Percentiles rank a stretch among this genome's conserved stretches.
Evolutionary conservation across 768 basidiomycete genomes (phyloP).

Genomic region (Melanogaster broomeanus): DNA sequence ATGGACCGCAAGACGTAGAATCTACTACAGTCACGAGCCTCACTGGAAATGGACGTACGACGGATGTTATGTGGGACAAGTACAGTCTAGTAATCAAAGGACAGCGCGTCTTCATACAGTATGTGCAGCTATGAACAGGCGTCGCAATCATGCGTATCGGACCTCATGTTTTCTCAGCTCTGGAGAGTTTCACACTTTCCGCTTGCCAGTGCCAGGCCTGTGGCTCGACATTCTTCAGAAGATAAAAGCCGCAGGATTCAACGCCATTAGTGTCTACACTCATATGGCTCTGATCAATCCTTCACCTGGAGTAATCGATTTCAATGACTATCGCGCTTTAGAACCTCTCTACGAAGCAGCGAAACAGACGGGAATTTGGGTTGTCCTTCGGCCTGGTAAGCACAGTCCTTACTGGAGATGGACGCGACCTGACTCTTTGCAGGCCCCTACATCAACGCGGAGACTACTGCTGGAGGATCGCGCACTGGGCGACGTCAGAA

Average conservation of each 20-base stretch:
- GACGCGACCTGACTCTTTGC: background rate
- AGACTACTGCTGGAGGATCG: slow-evolving; percentile 74
- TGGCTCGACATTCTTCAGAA: slow-evolving; percentile 87
- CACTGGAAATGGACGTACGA: slow-evolving; percentile 35
- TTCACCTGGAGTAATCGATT: slow-evolving; percentile 71
- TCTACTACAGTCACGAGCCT: slow-evolving; percentile 6
- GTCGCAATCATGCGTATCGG: background rate
- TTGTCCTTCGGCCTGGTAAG: slow-evolving; percentile 76
- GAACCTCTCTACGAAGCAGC: slow-evolving; percentile 76
- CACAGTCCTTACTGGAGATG: background rate
- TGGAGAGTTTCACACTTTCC: slow-evolving; percentile 85
- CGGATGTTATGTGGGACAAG: slow-evolving; percentile 58
- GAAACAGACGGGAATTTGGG: slow-evolving; percentile 70
- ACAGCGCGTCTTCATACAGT: slow-evolving; percentile 75
- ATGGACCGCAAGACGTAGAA: background rate
- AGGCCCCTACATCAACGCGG: slow-evolving; percentile 68
- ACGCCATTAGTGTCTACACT: slow-evolving; percentile 74
- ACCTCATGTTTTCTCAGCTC: slow-evolving; percentile 46
- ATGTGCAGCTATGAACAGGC: slow-evolving; percentile 27
- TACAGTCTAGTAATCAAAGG: slow-evolving; percentile 70
- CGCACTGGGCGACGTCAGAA: slow-evolving; percentile 69
- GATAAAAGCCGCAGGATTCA: slow-evolving; percentile 78
- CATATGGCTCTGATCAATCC: slow-evolving; percentile 83
- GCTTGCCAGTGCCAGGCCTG: slow-evolving; percentile 74
- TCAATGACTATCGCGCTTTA: slow-evolving; percentile 66